Percentiles rank a stretch among this genome's conserved stretches.
Evolutionary conservation across 768 basidiomycete genomes (phyloP).

Genomic region (Rhizopogon sp.): DNA sequence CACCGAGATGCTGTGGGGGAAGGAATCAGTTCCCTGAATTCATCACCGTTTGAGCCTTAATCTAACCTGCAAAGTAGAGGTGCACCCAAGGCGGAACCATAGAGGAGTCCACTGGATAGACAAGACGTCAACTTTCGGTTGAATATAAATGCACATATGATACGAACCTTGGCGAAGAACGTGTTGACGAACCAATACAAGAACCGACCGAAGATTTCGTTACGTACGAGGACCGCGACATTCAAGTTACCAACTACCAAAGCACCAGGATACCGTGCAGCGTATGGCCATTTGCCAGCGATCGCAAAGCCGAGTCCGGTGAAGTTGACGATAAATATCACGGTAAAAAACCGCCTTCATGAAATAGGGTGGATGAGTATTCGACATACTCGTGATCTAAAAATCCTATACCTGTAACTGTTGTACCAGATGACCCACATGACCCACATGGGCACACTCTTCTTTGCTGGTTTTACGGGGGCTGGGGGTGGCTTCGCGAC

Average conservation of each 20-base stretch:
- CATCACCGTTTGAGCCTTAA: background rate
- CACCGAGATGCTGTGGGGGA: conserved; percentile 59
- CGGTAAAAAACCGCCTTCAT: conserved; percentile 66
- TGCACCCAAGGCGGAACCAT: conserved; percentile 67
- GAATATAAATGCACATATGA: background rate
- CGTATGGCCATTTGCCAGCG: conserved; percentile 63
- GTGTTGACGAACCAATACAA: conserved; percentile 70
- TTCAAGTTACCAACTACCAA: conserved; percentile 73
- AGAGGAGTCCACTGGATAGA: conserved; percentile 62
- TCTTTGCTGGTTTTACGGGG: conserved; percentile 41
- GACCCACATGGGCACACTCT: conserved; percentile 55
- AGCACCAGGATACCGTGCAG: conserved; percentile 61
- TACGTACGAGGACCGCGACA: conserved; percentile 69
- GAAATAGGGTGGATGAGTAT: conserved; percentile 1
- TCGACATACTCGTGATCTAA: background rate
- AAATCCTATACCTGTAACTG: conserved; percentile 54
- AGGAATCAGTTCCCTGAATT: conserved; percentile 3
- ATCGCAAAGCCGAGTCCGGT: conserved; percentile 56
- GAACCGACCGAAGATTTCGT: conserved; percentile 78
- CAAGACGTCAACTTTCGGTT: background rate
- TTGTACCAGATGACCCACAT: conserved; percentile 72
- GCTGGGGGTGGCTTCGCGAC: conserved; percentile 29
- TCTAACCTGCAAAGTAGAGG: conserved; percentile 61
- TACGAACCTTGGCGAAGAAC: conserved; percentile 59
- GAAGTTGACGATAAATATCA: conserved; percentile 56